These are phyloP conservation scores for Waitea zeae DNA, from an alignment of 1,284 basidiomycete genomes.

Conservation along the genomic window DNA sequence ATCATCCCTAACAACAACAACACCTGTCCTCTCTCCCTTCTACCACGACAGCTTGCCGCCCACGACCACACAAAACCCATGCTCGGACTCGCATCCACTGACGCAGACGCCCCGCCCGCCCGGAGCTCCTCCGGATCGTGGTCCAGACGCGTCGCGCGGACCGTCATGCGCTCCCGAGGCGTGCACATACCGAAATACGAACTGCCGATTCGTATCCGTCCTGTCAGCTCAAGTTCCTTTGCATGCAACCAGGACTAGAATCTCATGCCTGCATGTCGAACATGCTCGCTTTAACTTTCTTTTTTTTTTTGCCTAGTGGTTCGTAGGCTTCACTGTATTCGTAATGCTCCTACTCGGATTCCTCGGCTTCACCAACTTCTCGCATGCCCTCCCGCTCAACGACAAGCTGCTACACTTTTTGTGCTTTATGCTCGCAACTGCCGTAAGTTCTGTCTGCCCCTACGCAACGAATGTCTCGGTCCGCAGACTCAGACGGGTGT, in stretches of 20 bases:
- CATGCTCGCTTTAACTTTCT: not conserved
- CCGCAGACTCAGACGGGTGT: not conserved
- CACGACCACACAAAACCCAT: too few relatives aligned
- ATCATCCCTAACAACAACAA: too few relatives aligned
- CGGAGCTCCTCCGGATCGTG: too few relatives aligned
- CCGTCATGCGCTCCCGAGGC: conserved; percentile 37
- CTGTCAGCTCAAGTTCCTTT: conserved; percentile 25
- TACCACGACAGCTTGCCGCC: not conserved
- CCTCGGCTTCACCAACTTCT: conserved; percentile 57
- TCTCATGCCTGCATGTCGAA: not conserved
- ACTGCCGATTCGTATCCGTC: conserved; percentile 53
- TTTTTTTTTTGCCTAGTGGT: conserved; percentile 36
- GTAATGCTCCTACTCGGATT: conserved; percentile 53
- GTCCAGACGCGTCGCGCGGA: conserved; percentile 7
- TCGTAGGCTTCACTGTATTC: conserved; percentile 42
- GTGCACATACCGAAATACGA: conserved; percentile 46
- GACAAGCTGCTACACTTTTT: conserved; percentile 78
- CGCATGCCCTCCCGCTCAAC: conserved; percentile 49
- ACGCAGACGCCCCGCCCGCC: too few relatives aligned
- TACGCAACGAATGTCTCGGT: conserved; percentile 56
- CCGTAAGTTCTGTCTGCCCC: conserved; percentile 69
- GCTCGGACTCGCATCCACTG: too few relatives aligned
- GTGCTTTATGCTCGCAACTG: conserved; percentile 64
- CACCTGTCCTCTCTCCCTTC: not conserved
- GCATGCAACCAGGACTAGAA: conserved; percentile 5